These are phyloP conservation scores for Trifolium subterraneum DNA, from an alignment of 306 rosid genomes.

Conservation along the genomic window DNA sequence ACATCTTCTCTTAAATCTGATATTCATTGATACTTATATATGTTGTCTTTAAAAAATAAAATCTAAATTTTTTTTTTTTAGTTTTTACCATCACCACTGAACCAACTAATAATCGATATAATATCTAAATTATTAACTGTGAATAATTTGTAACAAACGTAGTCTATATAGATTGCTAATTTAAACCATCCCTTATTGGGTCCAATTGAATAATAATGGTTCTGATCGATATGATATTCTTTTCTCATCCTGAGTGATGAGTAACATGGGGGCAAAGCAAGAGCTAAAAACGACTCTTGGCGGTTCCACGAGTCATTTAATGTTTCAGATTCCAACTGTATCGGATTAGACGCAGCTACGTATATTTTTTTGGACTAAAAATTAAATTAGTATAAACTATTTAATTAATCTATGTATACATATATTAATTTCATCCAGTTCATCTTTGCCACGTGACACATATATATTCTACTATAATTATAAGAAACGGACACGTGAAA, in stretches of 20 bases:
- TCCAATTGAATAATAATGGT: background rate
- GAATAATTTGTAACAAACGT: too few relatives aligned
- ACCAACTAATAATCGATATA: too few relatives aligned
- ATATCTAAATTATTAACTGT: too few relatives aligned
- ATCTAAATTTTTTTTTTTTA: too few relatives aligned
- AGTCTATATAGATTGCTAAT: background rate
- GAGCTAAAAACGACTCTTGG: background rate
- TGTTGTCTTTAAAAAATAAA: too few relatives aligned
- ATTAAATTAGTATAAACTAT: too few relatives aligned
- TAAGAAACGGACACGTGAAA: too few relatives aligned
- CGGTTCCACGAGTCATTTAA: background rate
- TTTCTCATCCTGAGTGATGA: background rate
- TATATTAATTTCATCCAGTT: background rate
- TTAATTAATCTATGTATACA: background rate
- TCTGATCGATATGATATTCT: background rate
- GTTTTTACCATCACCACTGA: too few relatives aligned
- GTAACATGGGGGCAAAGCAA: background rate
- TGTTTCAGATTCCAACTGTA: conserved; percentile 6
- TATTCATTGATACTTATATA: too few relatives aligned
- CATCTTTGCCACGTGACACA: background rate
- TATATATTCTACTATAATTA: too few relatives aligned
- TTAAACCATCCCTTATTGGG: background rate
- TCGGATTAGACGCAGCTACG: background rate
- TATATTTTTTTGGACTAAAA: too few relatives aligned
- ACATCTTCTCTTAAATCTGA: too few relatives aligned